A percentile compares a stretch with the other conserved stretches of the same genome.
Evolutionary conservation across 139 green algal species (phyloP).

Genomic region (Limnomonas spitsbergensis): DNA sequence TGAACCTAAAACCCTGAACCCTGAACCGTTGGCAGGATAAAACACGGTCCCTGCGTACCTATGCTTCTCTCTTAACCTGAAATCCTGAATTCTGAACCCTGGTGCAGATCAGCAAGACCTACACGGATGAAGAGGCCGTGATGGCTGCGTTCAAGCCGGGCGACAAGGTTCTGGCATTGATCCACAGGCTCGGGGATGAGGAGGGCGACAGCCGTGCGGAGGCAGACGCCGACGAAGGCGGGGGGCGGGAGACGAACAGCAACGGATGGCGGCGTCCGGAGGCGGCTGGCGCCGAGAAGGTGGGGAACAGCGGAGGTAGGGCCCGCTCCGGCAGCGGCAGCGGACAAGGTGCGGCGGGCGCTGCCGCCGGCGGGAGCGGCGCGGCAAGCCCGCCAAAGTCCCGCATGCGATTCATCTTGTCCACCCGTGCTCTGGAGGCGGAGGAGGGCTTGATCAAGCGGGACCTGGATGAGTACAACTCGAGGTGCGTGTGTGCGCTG

Average conservation of each 20-base stretch:
- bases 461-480: not conserved
- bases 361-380: no score
- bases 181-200: not conserved
- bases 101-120: constrained; percentile 14
- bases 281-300: no score
- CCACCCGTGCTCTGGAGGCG: not conserved
- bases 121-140: not conserved
- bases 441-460: constrained; percentile 5
- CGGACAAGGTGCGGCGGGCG: no score
- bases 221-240: not conserved
- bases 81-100: no score
- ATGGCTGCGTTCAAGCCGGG: not conserved
- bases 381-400: not conserved
- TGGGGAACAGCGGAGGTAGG: no score
- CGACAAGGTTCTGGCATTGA: not conserved
- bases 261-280: no score
- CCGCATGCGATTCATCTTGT: not conserved
- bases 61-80: no score
- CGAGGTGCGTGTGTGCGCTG: not conserved
- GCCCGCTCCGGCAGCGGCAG: no score
- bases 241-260: not conserved
- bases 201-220: not conserved
- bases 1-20: no score
- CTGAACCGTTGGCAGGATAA: no score
- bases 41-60: no score